Base-by-base conservation (phyloP, 108 stramenopile genomes). In the Seminavis robusta region DNA sequence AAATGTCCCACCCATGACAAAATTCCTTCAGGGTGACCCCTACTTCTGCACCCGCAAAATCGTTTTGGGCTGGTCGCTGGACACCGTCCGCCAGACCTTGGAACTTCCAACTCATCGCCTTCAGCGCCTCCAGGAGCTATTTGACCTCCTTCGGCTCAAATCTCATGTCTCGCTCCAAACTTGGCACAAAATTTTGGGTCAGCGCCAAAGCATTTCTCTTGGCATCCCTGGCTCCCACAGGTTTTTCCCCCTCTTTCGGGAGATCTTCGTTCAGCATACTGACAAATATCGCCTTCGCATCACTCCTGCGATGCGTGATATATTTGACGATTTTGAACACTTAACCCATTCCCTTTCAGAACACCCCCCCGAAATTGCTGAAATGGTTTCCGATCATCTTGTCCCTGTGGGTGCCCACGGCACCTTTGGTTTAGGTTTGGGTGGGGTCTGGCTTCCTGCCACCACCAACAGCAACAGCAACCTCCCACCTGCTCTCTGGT, bases 1-100 rank as follows among this genome's bases (percentile, higher is more conserved):
- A 24, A 75, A 81, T 49, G 71, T 71, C 0, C 55, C 68, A 6
- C 73, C 74, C 13, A 8, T 56, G 23, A 73, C 73, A 33, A 81
- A 74, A 25, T 81, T n/a, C 0, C 13, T 26, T 27, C 61, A 81
- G 32, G 72, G 64, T 0, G 70, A 77, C 11, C 70, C 59, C 0
- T 15, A 10, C 9, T 77, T 70, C 70, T 0, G 39, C 1, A 63
- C 69, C 8, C 38, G 27, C 8, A 71, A 77, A 44, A 33, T 32
- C 2, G 28, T 77, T 25, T 38, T 71, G 6, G 80, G 80, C 0
- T 81, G 70, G 69, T 9, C 44, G 0, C 15, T 78, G 0, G 63
- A 78, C 26, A 55, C 71, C 23, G 16, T 49, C 4, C 15, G 13
- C 28, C 25, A 44, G 44, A 78, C 77, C 0, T 57, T 78, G 28